Conservation (phyloP, 495 filamentous ascomycete species). For the Hypoxylon trugodes region DNA sequence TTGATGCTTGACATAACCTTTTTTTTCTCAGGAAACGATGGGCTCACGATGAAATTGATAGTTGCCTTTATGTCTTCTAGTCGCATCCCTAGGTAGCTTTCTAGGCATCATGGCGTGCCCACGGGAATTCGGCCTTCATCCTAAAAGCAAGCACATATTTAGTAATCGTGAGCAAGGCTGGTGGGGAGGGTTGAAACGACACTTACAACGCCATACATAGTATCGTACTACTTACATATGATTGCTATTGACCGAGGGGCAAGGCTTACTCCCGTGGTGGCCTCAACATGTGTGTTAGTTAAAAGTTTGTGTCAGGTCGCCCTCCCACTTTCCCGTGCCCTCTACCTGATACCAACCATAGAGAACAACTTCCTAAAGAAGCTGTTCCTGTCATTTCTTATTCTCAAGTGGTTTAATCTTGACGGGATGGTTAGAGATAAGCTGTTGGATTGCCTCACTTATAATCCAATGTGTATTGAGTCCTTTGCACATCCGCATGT, state of each 20-base stretch:
- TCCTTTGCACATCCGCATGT: neutral
- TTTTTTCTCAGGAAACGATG: conserved; percentile 1
- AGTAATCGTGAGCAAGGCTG: neutral
- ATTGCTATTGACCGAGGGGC: too few relatives aligned
- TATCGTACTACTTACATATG: too few relatives aligned
- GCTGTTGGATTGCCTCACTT: conserved; percentile 14
- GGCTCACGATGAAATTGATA: neutral
- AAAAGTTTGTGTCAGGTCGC: too few relatives aligned
- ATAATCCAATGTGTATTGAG: neutral
- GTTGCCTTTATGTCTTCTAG: neutral
- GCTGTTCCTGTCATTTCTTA: too few relatives aligned
- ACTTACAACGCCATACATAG: neutral
- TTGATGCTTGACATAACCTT: conserved; percentile 13
- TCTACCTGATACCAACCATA: too few relatives aligned
- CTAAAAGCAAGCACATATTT: neutral
- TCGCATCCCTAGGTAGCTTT: neutral
- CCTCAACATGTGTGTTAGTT: too few relatives aligned
- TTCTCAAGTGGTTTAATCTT: too few relatives aligned
- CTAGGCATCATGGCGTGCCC: neutral
- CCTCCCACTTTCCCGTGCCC: too few relatives aligned
- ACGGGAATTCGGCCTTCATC: neutral
- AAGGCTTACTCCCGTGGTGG: neutral
- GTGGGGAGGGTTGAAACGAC: neutral
- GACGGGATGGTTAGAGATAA: too few relatives aligned
- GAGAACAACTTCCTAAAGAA: too few relatives aligned